Evolutionary conservation across 2,329 filamentous ascomycete species (phyloP).

Genomic region (Botrytis deweyae): DNA sequence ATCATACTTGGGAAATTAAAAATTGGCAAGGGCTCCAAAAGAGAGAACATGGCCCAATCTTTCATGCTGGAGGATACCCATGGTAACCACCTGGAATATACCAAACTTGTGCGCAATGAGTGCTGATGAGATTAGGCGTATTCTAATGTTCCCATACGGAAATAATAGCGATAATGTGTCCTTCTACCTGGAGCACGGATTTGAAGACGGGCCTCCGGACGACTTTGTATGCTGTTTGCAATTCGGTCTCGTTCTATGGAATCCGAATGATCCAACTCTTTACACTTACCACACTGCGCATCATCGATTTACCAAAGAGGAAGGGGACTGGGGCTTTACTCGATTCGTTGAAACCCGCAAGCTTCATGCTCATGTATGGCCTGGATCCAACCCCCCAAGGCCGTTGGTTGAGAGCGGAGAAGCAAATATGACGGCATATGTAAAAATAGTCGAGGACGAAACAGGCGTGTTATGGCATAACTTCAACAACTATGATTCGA

Average conservation of each 20-base stretch:
- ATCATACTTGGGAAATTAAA: conserved; percentile 84
- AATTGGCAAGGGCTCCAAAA: conserved; percentile 75
- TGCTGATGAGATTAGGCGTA: conserved; percentile 61
- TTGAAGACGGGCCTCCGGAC: conserved; percentile 73
- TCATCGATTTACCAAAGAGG: conserved; percentile 93
- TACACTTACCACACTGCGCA: conserved; percentile 80
- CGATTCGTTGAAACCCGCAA: conserved; percentile 84
- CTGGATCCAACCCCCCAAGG: conserved; percentile 60
- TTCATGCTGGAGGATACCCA: conserved; percentile 81
- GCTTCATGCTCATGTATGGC: conserved; percentile 78
- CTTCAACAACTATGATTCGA: conserved; percentile 95
- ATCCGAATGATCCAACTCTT: conserved; percentile 85
- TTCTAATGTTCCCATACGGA: conserved; percentile 91
- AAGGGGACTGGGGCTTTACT: conserved; percentile 99
- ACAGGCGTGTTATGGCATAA: conserved; percentile 90
- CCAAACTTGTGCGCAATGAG: conserved; percentile 15
- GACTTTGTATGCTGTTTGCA: conserved; percentile 97
- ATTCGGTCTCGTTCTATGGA: conserved; percentile 92
- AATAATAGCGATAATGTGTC: conserved; percentile 94
- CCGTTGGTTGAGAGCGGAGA: conserved; percentile 70
- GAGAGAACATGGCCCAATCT: conserved; percentile 84
- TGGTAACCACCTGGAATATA: conserved; percentile 58
- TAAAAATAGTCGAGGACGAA: conserved; percentile 80
- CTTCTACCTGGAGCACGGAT: conserved; percentile 95
- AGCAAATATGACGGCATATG: conserved; percentile 79